Percentiles rank a stretch among this genome's conserved stretches.
Evolutionary conservation across 78 protist species (phyloP).

Genomic region (Planoprotostelium fungivorum): DNA sequence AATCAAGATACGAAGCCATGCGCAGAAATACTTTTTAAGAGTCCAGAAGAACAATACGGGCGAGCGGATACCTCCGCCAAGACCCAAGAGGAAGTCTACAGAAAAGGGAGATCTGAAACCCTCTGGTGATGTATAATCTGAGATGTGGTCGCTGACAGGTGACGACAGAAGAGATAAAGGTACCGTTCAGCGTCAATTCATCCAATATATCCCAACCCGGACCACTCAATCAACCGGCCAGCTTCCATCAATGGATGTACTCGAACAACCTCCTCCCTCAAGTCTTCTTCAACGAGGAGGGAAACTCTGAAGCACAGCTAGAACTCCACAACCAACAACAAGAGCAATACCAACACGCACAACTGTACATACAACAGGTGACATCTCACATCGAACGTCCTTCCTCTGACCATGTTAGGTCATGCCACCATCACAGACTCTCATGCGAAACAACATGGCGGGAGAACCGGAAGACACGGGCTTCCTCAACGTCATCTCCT

Average conservation of each 20-base stretch:
- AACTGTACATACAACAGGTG: constrained; percentile 53
- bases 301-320: not conserved
- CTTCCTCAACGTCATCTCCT: constrained; percentile 29
- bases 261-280: not conserved
- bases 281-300: not conserved
- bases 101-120: not conserved
- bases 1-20: constrained; percentile 66
- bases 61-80: constrained; percentile 62
- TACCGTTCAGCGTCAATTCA: not conserved
- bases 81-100: constrained; percentile 52
- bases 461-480: not conserved
- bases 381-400: not conserved
- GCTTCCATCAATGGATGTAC: not conserved
- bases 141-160: not conserved
- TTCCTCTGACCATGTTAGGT: not conserved
- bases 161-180: not conserved
- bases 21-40: constrained; percentile 66
- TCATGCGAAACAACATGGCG: not conserved
- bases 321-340: constrained; percentile 23
- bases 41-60: constrained; percentile 63
- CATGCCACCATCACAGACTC: not conserved
- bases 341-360: constrained; percentile 61
- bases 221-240: no score
- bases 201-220: not conserved
- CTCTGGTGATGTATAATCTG: not conserved